phyloP scores from a whole-genome alignment of 257 asterid species.

The Hygrophila difformis region DNA sequence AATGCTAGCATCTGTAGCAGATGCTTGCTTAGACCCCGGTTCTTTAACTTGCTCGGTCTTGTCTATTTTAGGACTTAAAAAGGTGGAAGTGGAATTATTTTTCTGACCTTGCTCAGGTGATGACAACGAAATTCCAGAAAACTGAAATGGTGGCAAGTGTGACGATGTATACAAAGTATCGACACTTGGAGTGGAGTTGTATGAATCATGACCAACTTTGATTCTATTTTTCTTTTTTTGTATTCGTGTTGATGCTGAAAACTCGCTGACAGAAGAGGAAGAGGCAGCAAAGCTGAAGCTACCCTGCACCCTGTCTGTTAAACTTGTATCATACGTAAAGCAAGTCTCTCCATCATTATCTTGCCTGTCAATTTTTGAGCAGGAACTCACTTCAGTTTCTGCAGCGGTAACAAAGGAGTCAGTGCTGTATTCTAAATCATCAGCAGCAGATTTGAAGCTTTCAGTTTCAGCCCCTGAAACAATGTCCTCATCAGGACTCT shows the following conservation, averaged over 20 bases:
- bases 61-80: constrained; percentile 28
- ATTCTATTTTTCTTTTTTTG: constrained; percentile 55
- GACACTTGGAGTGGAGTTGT: constrained; percentile 27
- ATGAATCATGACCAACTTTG: constrained; percentile 37
- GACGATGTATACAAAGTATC: constrained; percentile 37
- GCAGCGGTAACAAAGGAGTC: constrained; percentile 72
- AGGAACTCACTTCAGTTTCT: constrained; percentile 55
- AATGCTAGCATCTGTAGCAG: constrained; percentile 40
- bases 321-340: constrained; percentile 28
- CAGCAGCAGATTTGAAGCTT: constrained; percentile 83
- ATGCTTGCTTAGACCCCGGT: constrained; percentile 30
- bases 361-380: constrained; percentile 39
- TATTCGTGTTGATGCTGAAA: constrained; percentile 34
- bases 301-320: constrained; percentile 35
- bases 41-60: constrained; percentile 37
- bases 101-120: constrained; percentile 35
- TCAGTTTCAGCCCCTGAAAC: constrained; percentile 79
- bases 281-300: constrained; percentile 69
- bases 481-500: constrained; percentile 47
- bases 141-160: constrained; percentile 36
- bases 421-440: constrained; percentile 61
- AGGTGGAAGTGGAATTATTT: constrained; percentile 30
- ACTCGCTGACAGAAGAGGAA: constrained; percentile 39
- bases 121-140: constrained; percentile 38
- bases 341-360: constrained; percentile 46